Evolutionary conservation across 208 protist species (phyloP).

Genomic region (Wallacemonas sp.): DNA sequence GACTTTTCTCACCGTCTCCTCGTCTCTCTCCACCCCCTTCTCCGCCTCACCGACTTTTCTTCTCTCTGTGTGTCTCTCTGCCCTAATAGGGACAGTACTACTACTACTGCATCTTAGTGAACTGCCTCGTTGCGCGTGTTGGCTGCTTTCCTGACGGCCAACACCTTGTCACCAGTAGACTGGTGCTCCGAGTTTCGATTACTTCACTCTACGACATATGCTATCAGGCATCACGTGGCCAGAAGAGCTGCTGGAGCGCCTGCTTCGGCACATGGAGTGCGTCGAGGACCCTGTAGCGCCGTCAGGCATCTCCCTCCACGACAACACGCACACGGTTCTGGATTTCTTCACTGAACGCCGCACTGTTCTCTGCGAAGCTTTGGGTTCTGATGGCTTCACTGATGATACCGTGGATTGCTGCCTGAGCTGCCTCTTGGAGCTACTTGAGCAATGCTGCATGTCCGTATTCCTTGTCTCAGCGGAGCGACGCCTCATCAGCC

Average conservation of each 20-base stretch:
- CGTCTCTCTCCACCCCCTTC: no score
- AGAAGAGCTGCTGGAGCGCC: conserved; percentile 36
- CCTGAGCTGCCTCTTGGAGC: conserved; percentile 54
- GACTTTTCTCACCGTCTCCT: no score
- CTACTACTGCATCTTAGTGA: no score
- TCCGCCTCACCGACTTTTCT: no score
- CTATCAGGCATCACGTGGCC: conserved; percentile 52
- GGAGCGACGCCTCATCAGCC: conserved; percentile 42
- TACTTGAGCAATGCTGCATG: conserved; percentile 75
- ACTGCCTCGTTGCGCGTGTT: no score
- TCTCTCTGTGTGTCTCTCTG: no score
- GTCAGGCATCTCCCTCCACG: conserved; percentile 39
- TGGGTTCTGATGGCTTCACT: conserved; percentile 25
- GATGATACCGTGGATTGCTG: conserved; percentile 44
- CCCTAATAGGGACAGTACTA: no score
- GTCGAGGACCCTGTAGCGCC: conserved; percentile 61
- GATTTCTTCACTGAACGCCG: conserved; percentile 53
- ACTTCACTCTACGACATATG: conserved; percentile 1
- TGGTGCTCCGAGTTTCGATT: no score
- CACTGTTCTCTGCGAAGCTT: conserved; percentile 19
- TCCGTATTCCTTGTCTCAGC: conserved; percentile 58
- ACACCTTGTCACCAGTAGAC: no score
- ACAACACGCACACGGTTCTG: conserved; percentile 34
- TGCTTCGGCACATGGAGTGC: conserved; percentile 46
- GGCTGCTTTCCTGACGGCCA: no score